Conservation (phyloP, 2,329 filamentous ascomycete species). For the Penicillium brevicompactum region DNA sequence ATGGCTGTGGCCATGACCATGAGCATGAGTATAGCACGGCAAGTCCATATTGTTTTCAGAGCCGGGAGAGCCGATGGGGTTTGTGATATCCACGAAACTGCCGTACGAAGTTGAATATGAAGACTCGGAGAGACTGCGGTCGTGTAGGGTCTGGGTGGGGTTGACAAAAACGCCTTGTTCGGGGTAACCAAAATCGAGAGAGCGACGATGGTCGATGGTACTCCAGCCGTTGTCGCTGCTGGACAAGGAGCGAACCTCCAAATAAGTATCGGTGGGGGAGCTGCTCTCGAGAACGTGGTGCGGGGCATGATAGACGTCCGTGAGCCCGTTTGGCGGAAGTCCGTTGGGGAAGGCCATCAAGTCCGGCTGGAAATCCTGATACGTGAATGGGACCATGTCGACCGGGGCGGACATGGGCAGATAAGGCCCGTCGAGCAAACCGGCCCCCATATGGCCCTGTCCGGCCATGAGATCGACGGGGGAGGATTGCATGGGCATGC, state of each 20-base stretch:
- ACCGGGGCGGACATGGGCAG: slow-evolving; percentile 55
- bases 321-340: slow-evolving; percentile 48
- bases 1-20: slow-evolving; percentile 26
- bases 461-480: slow-evolving; percentile 60
- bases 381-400: slow-evolving; percentile 69
- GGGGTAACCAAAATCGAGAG: slow-evolving; percentile 67
- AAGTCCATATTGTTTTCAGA: slow-evolving; percentile 74
- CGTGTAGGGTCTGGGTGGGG: slow-evolving; percentile 84
- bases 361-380: slow-evolving; percentile 77
- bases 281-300: slow-evolving; percentile 53
- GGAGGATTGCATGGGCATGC: slow-evolving; percentile 45
- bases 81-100: slow-evolving; percentile 82
- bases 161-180: slow-evolving; percentile 78
- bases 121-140: slow-evolving; percentile 83
- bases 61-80: slow-evolving; percentile 78
- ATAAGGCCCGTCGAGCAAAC: slow-evolving; percentile 67
- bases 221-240: slow-evolving; percentile 85
- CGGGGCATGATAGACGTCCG: slow-evolving; percentile 46
- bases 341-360: slow-evolving; percentile 60
- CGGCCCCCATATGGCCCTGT: slow-evolving; percentile 64
- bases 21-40: slow-evolving; percentile 28
- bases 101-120: slow-evolving; percentile 73
- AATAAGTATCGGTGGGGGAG: slow-evolving; percentile 76
- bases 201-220: slow-evolving; percentile 73
- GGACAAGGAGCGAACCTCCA: slow-evolving; percentile 87